A percentile compares a stretch with the other conserved stretches of the same genome.
Evolutionary conservation across 148 eudicot genomes (phyloP).

Genomic region (Dianthus caryophyllus): DNA sequence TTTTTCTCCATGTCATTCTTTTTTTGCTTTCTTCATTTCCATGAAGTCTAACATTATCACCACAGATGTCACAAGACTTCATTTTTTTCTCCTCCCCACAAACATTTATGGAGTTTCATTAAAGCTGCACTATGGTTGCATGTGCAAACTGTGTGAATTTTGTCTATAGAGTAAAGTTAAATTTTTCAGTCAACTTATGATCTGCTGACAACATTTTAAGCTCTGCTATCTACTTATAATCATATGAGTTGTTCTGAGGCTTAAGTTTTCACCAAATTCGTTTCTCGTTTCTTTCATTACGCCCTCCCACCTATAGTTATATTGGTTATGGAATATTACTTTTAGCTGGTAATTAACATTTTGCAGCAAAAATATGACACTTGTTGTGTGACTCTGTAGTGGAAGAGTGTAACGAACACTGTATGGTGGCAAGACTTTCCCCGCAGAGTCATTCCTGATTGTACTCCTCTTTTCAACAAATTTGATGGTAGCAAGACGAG

Average conservation of each 20-base stretch:
- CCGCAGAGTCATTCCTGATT: conserved; percentile 44
- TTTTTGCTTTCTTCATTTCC: too few relatives aligned
- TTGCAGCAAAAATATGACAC: conserved; percentile 2
- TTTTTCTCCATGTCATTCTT: too few relatives aligned
- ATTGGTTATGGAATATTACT: not conserved
- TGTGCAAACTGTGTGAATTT: not conserved
- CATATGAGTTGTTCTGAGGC: not conserved
- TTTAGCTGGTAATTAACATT: not conserved
- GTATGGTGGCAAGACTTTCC: conserved; percentile 99
- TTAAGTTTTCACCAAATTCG: not conserved
- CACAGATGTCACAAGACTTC: not conserved
- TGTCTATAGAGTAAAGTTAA: not conserved
- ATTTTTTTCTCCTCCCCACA: not conserved
- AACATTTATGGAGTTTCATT: not conserved
- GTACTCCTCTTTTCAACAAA: conserved; percentile 51
- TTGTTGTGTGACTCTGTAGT: conserved; percentile 44
- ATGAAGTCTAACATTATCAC: not conserved
- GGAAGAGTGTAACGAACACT: conserved; percentile 78
- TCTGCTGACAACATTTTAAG: not conserved
- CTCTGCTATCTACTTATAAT: not conserved
- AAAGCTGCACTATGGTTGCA: not conserved
- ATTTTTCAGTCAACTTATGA: not conserved
- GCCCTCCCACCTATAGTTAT: not conserved
- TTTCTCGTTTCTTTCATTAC: not conserved
- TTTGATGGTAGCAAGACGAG: conserved; percentile 28